Percentiles rank a stretch among this genome's conserved stretches.
phyloP scores from a whole-genome alignment of 257 asterid species.

The Linderniella brevidens region DNA sequence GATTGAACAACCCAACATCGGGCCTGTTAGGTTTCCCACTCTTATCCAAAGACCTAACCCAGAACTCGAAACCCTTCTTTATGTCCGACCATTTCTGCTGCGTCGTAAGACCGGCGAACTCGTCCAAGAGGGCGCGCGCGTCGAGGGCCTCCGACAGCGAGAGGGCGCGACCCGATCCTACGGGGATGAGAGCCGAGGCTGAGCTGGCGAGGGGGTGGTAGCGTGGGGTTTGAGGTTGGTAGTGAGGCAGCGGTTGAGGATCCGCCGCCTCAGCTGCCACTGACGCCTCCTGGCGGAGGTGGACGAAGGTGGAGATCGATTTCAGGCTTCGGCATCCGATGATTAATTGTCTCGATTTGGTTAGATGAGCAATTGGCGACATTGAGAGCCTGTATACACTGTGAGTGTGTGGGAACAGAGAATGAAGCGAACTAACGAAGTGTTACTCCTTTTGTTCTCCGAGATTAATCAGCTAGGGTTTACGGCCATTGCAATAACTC shows the following conservation, averaged over 20 bases:
- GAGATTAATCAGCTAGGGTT: too few species aligned
- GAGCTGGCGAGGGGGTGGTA: conserved; percentile 71
- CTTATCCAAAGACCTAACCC: conserved; percentile 55
- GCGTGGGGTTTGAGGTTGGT: conserved; percentile 43
- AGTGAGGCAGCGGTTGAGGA: conserved; percentile 9
- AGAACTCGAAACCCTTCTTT: conserved; percentile 56
- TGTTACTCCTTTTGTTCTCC: too few species aligned
- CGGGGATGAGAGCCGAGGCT: conserved; percentile 29
- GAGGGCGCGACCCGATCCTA: conserved; percentile 22
- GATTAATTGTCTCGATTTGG: too few species aligned
- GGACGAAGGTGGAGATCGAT: conserved; percentile 51
- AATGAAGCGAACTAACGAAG: too few species aligned
- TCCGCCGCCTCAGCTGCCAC: too few species aligned
- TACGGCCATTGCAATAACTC: too few species aligned
- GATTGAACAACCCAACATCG: conserved; percentile 58
- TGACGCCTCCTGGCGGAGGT: conserved; percentile 57
- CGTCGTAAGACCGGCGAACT: conserved; percentile 65
- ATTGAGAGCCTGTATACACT: too few species aligned
- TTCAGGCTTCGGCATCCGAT: conserved; percentile 10
- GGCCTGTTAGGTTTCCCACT: conserved; percentile 79
- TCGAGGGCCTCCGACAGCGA: conserved; percentile 36
- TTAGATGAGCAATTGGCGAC: too few species aligned
- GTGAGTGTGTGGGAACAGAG: too few species aligned
- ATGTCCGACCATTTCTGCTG: conserved; percentile 54
- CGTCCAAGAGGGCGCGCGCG: conserved; percentile 25